A percentile compares a stretch with the other conserved stretches of the same genome.
These are phyloP conservation scores for Trametes cingulata DNA, from an alignment of 768 basidiomycete species.

Conservation along the genomic window DNA sequence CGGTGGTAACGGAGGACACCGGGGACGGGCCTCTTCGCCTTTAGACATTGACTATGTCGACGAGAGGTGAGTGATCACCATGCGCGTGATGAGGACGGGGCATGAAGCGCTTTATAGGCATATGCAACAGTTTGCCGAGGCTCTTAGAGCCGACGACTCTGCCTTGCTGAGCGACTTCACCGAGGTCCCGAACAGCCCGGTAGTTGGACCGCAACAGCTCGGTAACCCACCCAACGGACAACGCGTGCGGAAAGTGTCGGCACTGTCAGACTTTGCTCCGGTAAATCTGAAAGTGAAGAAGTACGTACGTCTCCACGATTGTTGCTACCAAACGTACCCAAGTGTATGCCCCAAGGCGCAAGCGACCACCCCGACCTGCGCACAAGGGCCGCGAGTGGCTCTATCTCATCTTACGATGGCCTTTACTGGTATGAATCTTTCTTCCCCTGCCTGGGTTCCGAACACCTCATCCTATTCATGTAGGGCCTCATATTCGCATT, in stretches of 20 bases:
- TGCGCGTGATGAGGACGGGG: slow-evolving; percentile 33
- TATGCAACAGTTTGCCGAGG: slow-evolving; percentile 77
- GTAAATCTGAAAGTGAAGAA: slow-evolving; percentile 81
- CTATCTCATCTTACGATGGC: slow-evolving; percentile 83
- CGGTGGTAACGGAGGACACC: not conserved
- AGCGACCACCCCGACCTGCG: slow-evolving; percentile 29
- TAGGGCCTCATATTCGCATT: slow-evolving; percentile 84
- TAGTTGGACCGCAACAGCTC: slow-evolving; percentile 9
- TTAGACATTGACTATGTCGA: slow-evolving; percentile 64
- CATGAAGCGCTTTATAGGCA: slow-evolving; percentile 42
- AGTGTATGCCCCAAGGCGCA: slow-evolving; percentile 34
- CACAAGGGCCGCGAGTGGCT: slow-evolving; percentile 68
- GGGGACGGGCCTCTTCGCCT: not conserved
- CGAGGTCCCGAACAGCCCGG: slow-evolving; percentile 27
- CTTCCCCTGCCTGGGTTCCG: not conserved
- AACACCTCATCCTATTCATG: not conserved
- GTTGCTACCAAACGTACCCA: not conserved
- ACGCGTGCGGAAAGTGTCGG: slow-evolving; percentile 78
- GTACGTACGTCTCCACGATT: slow-evolving; percentile 40
- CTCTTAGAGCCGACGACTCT: slow-evolving; percentile 43
- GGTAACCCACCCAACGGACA: slow-evolving; percentile 31
- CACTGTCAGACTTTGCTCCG: slow-evolving; percentile 87
- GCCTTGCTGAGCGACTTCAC: slow-evolving; percentile 17
- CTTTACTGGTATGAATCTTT: slow-evolving; percentile 58
- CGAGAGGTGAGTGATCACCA: slow-evolving; percentile 51